phyloP scores from a whole-genome alignment of 1,139 yeast species.

The Kazachstania sp. region DNA sequence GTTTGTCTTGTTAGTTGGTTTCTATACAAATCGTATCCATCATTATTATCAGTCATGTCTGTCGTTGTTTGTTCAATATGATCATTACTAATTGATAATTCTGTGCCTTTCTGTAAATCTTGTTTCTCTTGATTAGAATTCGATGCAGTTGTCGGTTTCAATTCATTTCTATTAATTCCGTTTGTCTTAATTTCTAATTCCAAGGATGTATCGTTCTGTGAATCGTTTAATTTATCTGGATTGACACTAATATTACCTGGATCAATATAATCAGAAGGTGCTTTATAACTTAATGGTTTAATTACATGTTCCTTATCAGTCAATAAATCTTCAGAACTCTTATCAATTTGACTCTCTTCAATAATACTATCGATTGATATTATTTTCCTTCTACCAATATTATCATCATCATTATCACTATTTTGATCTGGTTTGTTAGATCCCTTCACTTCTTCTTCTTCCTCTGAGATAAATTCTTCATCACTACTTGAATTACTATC shows the following conservation, averaged over 20 bases:
- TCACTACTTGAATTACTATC: constrained; percentile 9
- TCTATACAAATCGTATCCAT: constrained; percentile 3
- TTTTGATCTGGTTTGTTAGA: constrained; percentile 21
- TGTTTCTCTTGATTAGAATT: background rate
- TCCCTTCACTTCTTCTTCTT: constrained; percentile 7
- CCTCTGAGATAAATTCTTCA: constrained; percentile 16
- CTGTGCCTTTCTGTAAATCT: background rate
- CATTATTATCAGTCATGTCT: constrained; percentile 1
- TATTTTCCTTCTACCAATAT: constrained; percentile 3
- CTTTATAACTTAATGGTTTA: constrained; percentile 20
- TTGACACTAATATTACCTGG: background rate
- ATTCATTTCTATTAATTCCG: background rate
- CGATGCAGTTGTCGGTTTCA: background rate
- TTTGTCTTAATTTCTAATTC: background rate
- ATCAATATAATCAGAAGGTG: constrained; percentile 15
- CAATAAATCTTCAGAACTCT: constrained; percentile 1
- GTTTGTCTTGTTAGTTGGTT: constrained; percentile 11
- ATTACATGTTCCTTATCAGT: background rate
- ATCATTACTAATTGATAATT: constrained; percentile 8
- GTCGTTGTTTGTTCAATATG: constrained; percentile 8
- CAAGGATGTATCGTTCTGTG: background rate
- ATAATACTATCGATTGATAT: constrained; percentile 5
- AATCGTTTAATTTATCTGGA: background rate
- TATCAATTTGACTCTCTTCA: background rate
- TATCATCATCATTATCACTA: background rate